These are phyloP conservation scores for Leishmania tropica DNA, from an alignment of 208 protist species.

Conservation along the genomic window DNA sequence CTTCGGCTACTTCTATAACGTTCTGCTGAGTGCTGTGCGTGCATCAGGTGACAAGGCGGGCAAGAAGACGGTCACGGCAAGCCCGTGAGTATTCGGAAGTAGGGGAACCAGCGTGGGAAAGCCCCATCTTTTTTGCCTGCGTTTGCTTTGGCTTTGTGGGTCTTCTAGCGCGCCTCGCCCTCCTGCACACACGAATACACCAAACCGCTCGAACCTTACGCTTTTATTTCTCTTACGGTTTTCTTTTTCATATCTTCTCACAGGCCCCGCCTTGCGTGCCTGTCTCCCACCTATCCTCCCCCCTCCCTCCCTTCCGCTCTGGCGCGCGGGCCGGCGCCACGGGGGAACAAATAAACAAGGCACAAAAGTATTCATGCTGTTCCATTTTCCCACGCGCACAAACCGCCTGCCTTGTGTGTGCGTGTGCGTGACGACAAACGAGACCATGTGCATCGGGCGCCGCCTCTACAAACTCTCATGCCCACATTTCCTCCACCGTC, in stretches of 20 bases:
- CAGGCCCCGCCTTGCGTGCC: neutral
- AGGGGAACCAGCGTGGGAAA: neutral
- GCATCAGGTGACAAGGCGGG: slow-evolving; percentile 8
- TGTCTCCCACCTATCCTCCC: too few relatives aligned
- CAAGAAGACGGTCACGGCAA: slow-evolving; percentile 16
- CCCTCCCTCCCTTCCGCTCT: neutral
- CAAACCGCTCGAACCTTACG: neutral
- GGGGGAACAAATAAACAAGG: neutral
- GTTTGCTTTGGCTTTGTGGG: neutral
- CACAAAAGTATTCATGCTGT: neutral
- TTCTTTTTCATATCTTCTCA: neutral
- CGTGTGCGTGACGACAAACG: neutral
- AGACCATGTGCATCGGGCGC: neutral
- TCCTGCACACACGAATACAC: neutral
- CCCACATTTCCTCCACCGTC: neutral
- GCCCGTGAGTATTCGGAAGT: neutral
- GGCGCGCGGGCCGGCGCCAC: neutral
- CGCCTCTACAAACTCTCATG: neutral
- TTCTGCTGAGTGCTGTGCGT: slow-evolving; percentile 41
- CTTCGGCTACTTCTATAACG: slow-evolving; percentile 63
- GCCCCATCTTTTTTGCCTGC: neutral
- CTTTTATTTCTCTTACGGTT: neutral
- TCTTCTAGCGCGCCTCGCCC: neutral
- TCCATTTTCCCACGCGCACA: neutral
- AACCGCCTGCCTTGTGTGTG: neutral